phyloP scores from a whole-genome alignment of 768 basidiomycete species.

The Panaeolus cyanescens region DNA sequence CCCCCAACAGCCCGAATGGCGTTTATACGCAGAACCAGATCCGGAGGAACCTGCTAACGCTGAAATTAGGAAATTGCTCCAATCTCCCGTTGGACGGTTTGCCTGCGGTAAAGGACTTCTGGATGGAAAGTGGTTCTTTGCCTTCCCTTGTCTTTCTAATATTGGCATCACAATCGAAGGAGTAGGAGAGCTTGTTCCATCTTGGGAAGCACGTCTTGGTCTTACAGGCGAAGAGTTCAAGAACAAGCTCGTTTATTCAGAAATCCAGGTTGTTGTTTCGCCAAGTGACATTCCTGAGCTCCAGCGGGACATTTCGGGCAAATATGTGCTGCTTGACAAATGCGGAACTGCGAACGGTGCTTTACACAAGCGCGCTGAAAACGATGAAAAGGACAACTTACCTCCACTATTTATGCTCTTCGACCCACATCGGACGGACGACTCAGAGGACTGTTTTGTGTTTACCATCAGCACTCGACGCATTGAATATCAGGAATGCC shows the following conservation, averaged over 20 bases:
- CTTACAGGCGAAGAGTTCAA: slow-evolving; percentile 64
- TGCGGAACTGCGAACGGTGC: slow-evolving; percentile 89
- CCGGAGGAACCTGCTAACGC: slow-evolving; percentile 74
- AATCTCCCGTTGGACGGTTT: slow-evolving; percentile 77
- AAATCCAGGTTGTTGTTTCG: slow-evolving; percentile 63
- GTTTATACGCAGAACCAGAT: slow-evolving; percentile 74
- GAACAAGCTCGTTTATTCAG: slow-evolving; percentile 67
- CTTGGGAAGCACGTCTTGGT: slow-evolving; percentile 86
- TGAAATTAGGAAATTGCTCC: slow-evolving; percentile 72
- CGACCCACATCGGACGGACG: slow-evolving; percentile 82
- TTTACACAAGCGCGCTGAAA: slow-evolving; percentile 64
- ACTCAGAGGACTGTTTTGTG: slow-evolving; percentile 78
- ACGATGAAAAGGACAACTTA: slow-evolving; percentile 42
- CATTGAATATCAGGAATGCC: slow-evolving; percentile 78
- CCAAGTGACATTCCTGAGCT: slow-evolving; percentile 45
- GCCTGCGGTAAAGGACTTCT: slow-evolving; percentile 59
- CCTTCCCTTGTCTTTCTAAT: slow-evolving; percentile 60
- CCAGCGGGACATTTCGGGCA: slow-evolving; percentile 83
- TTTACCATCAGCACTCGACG: slow-evolving; percentile 81
- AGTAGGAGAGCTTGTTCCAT: slow-evolving; percentile 68
- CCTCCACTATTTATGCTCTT: slow-evolving; percentile 81
- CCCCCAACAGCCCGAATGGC: slow-evolving; percentile 82
- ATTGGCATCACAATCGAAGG: slow-evolving; percentile 67
- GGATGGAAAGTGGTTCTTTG: slow-evolving; percentile 77
- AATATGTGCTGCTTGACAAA: slow-evolving; percentile 76